Percentiles rank a stretch among this genome's conserved stretches.
These are phyloP conservation scores for Ophiostoma himal-ulmi DNA, from an alignment of 2,329 filamentous ascomycete genomes.

Conservation along the genomic window DNA sequence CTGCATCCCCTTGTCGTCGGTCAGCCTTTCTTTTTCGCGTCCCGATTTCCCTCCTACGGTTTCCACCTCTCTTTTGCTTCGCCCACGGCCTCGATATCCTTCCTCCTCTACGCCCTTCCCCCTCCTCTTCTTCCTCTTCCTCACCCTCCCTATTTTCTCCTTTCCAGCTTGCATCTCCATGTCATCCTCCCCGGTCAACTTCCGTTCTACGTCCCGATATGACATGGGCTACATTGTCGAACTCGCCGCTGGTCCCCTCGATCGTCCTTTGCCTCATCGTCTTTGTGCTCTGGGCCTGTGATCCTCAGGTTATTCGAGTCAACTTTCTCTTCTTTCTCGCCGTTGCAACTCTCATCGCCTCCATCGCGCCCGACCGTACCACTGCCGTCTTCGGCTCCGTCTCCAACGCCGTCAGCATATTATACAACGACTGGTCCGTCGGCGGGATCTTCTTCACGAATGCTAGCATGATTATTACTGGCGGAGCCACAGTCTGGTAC, in stretches of 20 bases:
- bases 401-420: conserved; percentile 33
- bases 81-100: neutral
- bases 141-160: neutral
- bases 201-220: conserved; percentile 36
- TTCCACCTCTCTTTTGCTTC: conserved; percentile 1
- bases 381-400: conserved; percentile 35
- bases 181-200: conserved; percentile 16
- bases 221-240: conserved; percentile 47
- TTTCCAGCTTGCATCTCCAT: conserved; percentile 19
- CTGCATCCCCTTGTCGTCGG: neutral
- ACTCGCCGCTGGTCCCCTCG: conserved; percentile 39
- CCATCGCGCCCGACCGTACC: conserved; percentile 38
- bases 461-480: conserved; percentile 51
- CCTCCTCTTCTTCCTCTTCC: neutral
- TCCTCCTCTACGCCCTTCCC: neutral
- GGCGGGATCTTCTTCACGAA: conserved; percentile 45
- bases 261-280: conserved; percentile 40
- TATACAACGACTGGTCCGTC: conserved; percentile 40
- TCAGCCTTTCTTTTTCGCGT: conserved; percentile 13
- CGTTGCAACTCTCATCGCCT: conserved; percentile 39
- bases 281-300: conserved; percentile 42
- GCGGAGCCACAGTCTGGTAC: conserved; percentile 50
- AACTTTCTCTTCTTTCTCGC: conserved; percentile 40
- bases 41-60: neutral
- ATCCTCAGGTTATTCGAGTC: conserved; percentile 40